Evolutionary conservation across 805 yeast species (phyloP), one percentile per base, ranked within the genome.

Genomic region (Kuraishia hungarica): DNA sequence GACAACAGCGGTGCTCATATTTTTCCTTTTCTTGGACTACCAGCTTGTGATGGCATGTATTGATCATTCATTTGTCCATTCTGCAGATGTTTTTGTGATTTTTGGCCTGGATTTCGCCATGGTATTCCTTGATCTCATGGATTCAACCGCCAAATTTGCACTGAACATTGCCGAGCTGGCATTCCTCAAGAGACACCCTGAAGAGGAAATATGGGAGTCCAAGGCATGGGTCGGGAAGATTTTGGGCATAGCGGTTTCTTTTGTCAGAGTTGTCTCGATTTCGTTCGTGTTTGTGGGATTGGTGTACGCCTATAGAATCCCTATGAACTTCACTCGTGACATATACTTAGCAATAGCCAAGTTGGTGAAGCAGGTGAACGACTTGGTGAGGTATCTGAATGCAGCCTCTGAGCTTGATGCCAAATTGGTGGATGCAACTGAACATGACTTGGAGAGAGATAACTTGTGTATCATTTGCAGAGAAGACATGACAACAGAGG

Each of bases 401-500:
- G 77, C 78, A 19, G 71, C 87, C 11, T 79, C 80, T 52, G 81
- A 83, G 61, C 72, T 94, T 63, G 90, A 87, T 58, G 73, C 76
- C 26, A 81, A 78, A 58, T 73, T 94, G 53, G 71, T 72, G 7
- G 78, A 82, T 57, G 96, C 97, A 2, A 72, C 84, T 0, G 74
- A 68, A 13, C 80, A 72, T 28, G 92, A 88, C 50, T 73, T 88
- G 56, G 79, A 72, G 6, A 76, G 82, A 20, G 84, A 81, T 59
- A 86, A 85, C 66, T 65, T 88, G 24, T 87, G 99, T 70, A 90
- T 90, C 58, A 87, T 93, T 48, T 93, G 99, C 71, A 83, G 96
- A 62, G 98, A 94, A 61, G 96, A 89, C 58, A 86, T 93, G 93
- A 68, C 56, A 62, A 35, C 39, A 3, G 47, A 21, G 7, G 50